Evolutionary conservation across 305 asterid genomes (phyloP).

Genomic region (Vinca major): DNA sequence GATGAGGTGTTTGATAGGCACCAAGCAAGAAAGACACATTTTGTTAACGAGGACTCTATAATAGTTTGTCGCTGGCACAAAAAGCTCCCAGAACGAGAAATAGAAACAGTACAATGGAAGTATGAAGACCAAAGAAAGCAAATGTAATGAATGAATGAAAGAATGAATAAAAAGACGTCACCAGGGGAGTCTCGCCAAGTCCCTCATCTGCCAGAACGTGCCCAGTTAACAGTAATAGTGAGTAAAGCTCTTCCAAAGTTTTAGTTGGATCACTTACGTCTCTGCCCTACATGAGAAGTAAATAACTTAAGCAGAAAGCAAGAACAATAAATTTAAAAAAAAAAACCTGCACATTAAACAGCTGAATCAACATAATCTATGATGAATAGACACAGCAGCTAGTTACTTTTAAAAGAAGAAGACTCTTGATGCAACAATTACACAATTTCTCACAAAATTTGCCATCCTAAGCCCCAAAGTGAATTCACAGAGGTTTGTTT

Average conservation of each 20-base stretch:
- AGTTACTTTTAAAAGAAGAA: not conserved
- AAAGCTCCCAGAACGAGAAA: not conserved
- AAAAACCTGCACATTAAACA: not conserved
- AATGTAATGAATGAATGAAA: not conserved
- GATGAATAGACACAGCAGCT: not conserved
- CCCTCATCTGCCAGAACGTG: conserved; percentile 97
- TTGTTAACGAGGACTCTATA: not conserved
- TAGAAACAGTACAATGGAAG: conserved; percentile 2
- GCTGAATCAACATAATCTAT: not conserved
- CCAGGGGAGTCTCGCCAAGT: conserved; percentile 89
- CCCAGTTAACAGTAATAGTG: conserved; percentile 80
- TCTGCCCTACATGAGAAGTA: conserved; percentile 54
- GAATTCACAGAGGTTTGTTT: not conserved
- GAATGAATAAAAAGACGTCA: conserved; percentile 19
- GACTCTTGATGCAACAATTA: not conserved
- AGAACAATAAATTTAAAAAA: conserved; percentile 5
- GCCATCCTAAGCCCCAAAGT: not conserved
- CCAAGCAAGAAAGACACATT: not conserved
- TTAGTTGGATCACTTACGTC: conserved; percentile 73
- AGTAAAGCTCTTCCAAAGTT: conserved; percentile 91
- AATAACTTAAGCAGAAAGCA: conserved; percentile 20
- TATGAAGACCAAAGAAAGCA: conserved; percentile 9
- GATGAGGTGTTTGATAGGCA: not conserved
- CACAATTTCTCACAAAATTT: not conserved
- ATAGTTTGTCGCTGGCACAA: not conserved